Percentiles rank a stretch among this genome's conserved stretches.
These are phyloP conservation scores for Cetradonia linearis DNA, from an alignment of 495 filamentous ascomycete genomes.

Conservation along the genomic window DNA sequence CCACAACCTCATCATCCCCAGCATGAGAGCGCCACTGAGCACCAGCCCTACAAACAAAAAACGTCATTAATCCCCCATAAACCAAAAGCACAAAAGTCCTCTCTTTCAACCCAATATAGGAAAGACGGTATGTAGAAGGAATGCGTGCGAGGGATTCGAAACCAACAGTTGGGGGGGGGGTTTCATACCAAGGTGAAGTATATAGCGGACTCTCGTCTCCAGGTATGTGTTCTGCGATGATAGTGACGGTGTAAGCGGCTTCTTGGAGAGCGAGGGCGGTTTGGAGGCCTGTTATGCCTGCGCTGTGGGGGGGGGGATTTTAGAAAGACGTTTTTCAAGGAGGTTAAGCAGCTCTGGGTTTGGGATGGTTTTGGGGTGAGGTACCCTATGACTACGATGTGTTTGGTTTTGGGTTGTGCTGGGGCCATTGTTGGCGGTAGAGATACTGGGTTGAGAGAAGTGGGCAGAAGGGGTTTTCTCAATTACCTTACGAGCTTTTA, in stretches of 20 bases:
- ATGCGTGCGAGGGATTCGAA: no score
- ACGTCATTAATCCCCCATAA: background rate
- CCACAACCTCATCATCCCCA: slow-evolving; percentile 19
- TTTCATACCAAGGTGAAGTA: slow-evolving; percentile 31
- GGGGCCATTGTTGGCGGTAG: background rate
- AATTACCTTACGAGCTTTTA: background rate
- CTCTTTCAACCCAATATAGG: background rate
- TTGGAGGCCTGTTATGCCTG: slow-evolving; percentile 41
- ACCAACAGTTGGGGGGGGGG: no score
- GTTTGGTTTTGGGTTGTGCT: background rate
- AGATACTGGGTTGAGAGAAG: background rate
- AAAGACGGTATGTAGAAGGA: slow-evolving; percentile 17
- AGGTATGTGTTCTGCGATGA: slow-evolving; percentile 36
- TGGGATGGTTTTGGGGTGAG: background rate
- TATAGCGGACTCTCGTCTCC: slow-evolving; percentile 33
- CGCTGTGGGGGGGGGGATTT: slow-evolving; percentile 25
- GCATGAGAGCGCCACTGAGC: slow-evolving; percentile 35
- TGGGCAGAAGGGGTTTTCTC: background rate
- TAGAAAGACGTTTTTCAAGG: no score
- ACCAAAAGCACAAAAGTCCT: background rate
- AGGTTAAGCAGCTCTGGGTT: background rate
- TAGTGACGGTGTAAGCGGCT: slow-evolving; percentile 33
- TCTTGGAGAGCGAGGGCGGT: slow-evolving; percentile 36
- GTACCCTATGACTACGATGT: slow-evolving; percentile 10
- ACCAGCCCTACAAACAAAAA: slow-evolving; percentile 29